Percentiles rank a stretch among this genome's conserved stretches.
Conservation (phyloP, 352 stramenopile genomes). For the Phytophthora pistaciae region DNA sequence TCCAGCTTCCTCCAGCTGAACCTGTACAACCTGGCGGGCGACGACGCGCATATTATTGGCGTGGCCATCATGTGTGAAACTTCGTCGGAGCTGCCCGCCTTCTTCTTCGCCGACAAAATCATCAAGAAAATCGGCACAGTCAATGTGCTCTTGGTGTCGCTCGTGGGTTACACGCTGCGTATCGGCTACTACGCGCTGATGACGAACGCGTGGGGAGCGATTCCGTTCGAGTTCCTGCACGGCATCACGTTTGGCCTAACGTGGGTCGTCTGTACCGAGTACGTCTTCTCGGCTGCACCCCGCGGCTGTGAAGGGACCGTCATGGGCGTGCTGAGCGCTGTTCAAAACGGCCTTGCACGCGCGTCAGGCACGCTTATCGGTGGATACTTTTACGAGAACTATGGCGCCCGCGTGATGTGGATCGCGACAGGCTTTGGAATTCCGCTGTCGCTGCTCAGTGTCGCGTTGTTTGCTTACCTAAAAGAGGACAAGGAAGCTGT, state of each 20-base stretch:
- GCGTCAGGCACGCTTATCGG: slow-evolving; percentile 70
- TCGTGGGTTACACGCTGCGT: slow-evolving; percentile 65
- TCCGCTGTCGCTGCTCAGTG: slow-evolving; percentile 63
- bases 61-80: slow-evolving; percentile 81
- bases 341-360: slow-evolving; percentile 74
- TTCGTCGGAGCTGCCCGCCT: slow-evolving; percentile 76
- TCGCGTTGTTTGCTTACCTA: slow-evolving; percentile 67
- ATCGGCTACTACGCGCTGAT: slow-evolving; percentile 79
- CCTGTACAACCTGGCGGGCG: slow-evolving; percentile 78
- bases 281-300: slow-evolving; percentile 70
- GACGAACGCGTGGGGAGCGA: slow-evolving; percentile 77
- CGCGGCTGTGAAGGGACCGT: slow-evolving; percentile 67
- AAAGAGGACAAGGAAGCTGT: slow-evolving; percentile 48
- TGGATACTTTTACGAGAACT: slow-evolving; percentile 81
- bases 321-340: slow-evolving; percentile 75
- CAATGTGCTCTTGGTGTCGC: slow-evolving; percentile 71
- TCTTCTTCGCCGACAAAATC: slow-evolving; percentile 79
- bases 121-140: slow-evolving; percentile 73
- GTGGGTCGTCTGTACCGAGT: slow-evolving; percentile 76
- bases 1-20: slow-evolving; percentile 81
- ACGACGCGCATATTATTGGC: slow-evolving; percentile 77
- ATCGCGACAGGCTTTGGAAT: slow-evolving; percentile 65
- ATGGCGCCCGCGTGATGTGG: slow-evolving; percentile 74
- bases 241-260: slow-evolving; percentile 75
- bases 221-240: slow-evolving; percentile 84